Base-by-base conservation (phyloP, 2,329 filamentous ascomycete species). In the Venturia oleaginea region DNA sequence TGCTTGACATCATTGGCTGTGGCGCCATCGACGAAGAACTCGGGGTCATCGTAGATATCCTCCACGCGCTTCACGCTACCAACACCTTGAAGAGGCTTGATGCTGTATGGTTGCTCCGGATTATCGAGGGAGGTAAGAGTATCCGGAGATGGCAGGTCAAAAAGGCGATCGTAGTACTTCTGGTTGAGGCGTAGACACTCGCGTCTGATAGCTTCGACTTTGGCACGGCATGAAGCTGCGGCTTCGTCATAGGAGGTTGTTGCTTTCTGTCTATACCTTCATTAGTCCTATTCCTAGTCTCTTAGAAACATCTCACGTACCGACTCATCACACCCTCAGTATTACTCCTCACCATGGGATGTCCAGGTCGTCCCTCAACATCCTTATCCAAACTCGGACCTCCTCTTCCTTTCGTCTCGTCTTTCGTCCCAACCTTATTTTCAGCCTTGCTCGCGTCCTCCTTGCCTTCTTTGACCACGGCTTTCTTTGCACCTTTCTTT, bases 1-100 rank as follows among this genome's bases (percentile, higher is more conserved):
- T 94, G 91, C 38, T 88, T 83, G 24, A 95, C 87, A 74, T 95
- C 90, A 67, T 87, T 88, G 22, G 89, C 87, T 10, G 85, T 87
- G 1, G 89, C 86, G 0, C 89, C 88, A 68, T 67, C 65, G 6
- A 51, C 48, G 42, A 66, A 64, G 34, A 67, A 67, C 27, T 66
- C 48, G 6, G 65, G 65, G 4, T 67, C 59, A 11, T 67, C 65
- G 48, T 57, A 67, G 22, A 67, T 66, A 48, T 67, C 64, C 32
- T 66, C 64, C 7, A 67, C 55, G 19, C 65, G 55, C 46, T 66
- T 66, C 3, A 65, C 63, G n/a, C 48, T 38, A n/a, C 65, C 64
- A 27, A 66, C 65, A 22, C 65, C 64, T 24, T 51, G 42, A 10
- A 66, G 27, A 22, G 30, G 37, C 46, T 62, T 59, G 37, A 66